Base-by-base conservation (phyloP, 163 green algal species). In the Chlorella variabilis region DNA sequence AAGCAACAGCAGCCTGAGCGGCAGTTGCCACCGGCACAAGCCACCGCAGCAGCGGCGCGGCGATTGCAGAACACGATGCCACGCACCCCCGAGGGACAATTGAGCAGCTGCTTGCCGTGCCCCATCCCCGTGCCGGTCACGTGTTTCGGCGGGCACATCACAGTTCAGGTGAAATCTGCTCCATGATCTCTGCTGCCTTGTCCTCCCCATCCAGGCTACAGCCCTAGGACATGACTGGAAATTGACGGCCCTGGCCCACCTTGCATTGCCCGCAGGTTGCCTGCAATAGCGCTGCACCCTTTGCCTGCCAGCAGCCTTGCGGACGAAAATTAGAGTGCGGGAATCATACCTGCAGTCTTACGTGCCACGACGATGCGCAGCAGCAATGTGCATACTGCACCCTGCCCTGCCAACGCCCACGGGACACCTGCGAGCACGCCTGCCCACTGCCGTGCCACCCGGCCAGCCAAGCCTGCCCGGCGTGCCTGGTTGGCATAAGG, bases 391-490 rank as follows among this genome's bases (percentile, higher is more conserved):
- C 88, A 75, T 59, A 83, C 15, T 97, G 93, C 84, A 84, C 63
- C 2, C 82, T 83, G 71, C 62, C 78, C 7, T 97, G 93, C 77
- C 77, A 84, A 36, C 78, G 67, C 48, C 45, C 66, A 8, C 86
- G 86, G 17, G 7, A n/a, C 56, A 58, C 27, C 18, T 97, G 93
- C 86, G 42, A 36, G n/a, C 93, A 97, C 83, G 18, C 88, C 38
- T 97, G 93, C 87, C 68, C 75, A n/a, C 63, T 80, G 54, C 31
- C n/a, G 11, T 97, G 93, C 84, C 93, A 97, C 85, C 69, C 74
- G 48, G 41, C 73, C 8, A 58, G 38, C 38, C 36, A 63, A 27
- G 65, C 65, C 23, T 83, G 77, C 63, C 77, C 17, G 89, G 78
- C 2, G 3, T 61, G 29, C 96, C 90, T 49, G 63, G 74, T 1